These are phyloP conservation scores for Xylaria digitata DNA, from an alignment of 2,329 filamentous ascomycete species.

Conservation along the genomic window DNA sequence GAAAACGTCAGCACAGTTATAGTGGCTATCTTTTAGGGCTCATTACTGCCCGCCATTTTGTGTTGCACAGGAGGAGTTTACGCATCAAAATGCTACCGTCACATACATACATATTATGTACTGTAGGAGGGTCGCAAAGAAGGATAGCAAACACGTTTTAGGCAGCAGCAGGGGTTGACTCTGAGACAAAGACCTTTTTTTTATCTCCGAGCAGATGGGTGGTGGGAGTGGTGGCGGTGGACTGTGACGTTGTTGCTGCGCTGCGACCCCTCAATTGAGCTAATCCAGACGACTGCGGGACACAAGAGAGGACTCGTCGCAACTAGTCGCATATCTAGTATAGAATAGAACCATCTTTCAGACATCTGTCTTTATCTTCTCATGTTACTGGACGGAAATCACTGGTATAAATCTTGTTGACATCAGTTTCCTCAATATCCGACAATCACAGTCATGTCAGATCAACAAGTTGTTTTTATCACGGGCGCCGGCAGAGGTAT, in stretches of 20 bases:
- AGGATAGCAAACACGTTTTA: not conserved
- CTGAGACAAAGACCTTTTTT: not conserved
- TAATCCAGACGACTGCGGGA: not conserved
- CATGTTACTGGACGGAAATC: not conserved
- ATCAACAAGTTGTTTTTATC: constrained; percentile 3
- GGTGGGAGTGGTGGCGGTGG: not conserved
- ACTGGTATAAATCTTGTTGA: not conserved
- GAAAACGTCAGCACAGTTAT: not conserved
- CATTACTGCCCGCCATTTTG: not conserved
- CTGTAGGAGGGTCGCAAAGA: no score
- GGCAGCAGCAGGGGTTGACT: not conserved
- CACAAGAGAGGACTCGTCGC: not conserved
- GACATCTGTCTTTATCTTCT: not conserved
- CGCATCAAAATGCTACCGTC: not conserved
- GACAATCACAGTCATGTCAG: not conserved
- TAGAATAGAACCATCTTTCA: not conserved
- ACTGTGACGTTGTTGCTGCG: not conserved
- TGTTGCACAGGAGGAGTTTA: not conserved
- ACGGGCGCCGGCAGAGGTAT: constrained; percentile 12
- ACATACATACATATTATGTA: no score
- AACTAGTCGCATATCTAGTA: not conserved
- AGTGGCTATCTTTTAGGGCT: not conserved
- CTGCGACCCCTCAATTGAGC: constrained; percentile 2
- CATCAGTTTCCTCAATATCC: not conserved
- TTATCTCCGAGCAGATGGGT: constrained; percentile 3